Percentiles rank a stretch among this genome's conserved stretches.
Evolutionary conservation across 1,139 yeast genomes (phyloP).

Genomic region (Tardiomyces blankii): DNA sequence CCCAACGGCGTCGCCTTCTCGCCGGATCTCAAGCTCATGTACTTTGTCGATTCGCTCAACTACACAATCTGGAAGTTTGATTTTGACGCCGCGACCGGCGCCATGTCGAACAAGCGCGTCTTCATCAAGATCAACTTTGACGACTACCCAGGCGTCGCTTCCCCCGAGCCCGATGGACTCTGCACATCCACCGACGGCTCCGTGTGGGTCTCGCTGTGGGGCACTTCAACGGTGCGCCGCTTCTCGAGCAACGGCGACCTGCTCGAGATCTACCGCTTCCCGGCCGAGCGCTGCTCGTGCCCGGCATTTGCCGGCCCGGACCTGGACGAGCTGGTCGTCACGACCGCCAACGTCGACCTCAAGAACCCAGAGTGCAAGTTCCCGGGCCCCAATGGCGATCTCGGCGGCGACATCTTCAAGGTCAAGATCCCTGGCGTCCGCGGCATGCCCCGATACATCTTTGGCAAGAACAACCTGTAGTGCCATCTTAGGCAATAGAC

Average conservation of each 20-base stretch:
- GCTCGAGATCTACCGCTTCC: constrained; percentile 42
- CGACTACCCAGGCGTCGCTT: constrained; percentile 23
- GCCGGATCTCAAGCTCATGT: constrained; percentile 37
- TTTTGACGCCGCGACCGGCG: constrained; percentile 37
- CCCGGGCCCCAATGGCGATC: constrained; percentile 31
- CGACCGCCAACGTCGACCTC: constrained; percentile 49
- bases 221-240: constrained; percentile 44
- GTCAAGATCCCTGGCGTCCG: constrained; percentile 21
- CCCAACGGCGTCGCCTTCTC: constrained; percentile 65
- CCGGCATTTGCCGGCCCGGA: constrained; percentile 56
- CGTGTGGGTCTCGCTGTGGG: constrained; percentile 58
- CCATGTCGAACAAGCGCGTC: constrained; percentile 31
- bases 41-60: constrained; percentile 60
- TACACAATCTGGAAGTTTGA: constrained; percentile 50
- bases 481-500: too few relatives aligned
- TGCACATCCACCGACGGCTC: constrained; percentile 48
- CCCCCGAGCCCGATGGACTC: constrained; percentile 61
- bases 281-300: constrained; percentile 54
- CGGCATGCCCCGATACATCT: constrained; percentile 24
- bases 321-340: constrained; percentile 48
- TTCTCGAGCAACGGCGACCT: constrained; percentile 37
- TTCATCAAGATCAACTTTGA: constrained; percentile 31
- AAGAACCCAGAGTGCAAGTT: constrained; percentile 19
- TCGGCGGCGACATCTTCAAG: constrained; percentile 43
- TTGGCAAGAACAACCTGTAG: constrained; percentile 9